Percentiles rank a stretch among this genome's conserved stretches.
Conservation (phyloP, 2,329 filamentous ascomycete species). For the Fusarium clavum region DNA sequence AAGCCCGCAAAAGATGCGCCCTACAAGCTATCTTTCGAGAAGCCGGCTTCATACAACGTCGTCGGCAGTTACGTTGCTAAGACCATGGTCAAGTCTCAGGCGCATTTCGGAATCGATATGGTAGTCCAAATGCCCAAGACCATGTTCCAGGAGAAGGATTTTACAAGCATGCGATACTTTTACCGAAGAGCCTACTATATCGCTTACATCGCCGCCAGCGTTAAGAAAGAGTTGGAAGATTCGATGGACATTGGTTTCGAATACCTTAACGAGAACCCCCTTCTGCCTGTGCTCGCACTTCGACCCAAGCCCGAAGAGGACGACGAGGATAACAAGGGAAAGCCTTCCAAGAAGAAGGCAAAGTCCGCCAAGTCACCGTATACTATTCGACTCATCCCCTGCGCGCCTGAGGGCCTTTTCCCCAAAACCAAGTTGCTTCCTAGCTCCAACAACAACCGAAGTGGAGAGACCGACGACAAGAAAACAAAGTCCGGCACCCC, state of each 20-base stretch:
- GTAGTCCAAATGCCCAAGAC: constrained; percentile 84
- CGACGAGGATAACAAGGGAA: constrained; percentile 24
- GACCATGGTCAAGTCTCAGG: constrained; percentile 75
- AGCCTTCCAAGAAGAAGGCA: constrained; percentile 42
- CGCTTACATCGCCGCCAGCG: constrained; percentile 78
- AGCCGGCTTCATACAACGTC: constrained; percentile 83
- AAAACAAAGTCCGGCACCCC: constrained; percentile 69
- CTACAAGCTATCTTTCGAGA: constrained; percentile 83
- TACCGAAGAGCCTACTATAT: constrained; percentile 94
- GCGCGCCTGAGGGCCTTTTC: constrained; percentile 76
- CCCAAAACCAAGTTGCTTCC: constrained; percentile 77
- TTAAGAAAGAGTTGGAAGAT: constrained; percentile 68
- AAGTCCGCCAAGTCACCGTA: constrained; percentile 56
- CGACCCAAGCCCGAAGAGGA: constrained; percentile 50
- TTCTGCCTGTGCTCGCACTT: constrained; percentile 75
- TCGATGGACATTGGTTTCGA: constrained; percentile 72
- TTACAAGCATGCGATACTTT: constrained; percentile 91
- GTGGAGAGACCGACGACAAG: constrained; percentile 58
- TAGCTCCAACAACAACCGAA: constrained; percentile 75
- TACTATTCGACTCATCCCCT: constrained; percentile 81
- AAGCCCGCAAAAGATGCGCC: constrained; percentile 79
- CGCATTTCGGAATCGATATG: constrained; percentile 77
- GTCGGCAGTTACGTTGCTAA: constrained; percentile 87
- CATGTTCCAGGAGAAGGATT: constrained; percentile 94
- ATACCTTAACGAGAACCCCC: constrained; percentile 76